Conservation (phyloP, 306 rosid genomes). For the Sindora glabra region DNA sequence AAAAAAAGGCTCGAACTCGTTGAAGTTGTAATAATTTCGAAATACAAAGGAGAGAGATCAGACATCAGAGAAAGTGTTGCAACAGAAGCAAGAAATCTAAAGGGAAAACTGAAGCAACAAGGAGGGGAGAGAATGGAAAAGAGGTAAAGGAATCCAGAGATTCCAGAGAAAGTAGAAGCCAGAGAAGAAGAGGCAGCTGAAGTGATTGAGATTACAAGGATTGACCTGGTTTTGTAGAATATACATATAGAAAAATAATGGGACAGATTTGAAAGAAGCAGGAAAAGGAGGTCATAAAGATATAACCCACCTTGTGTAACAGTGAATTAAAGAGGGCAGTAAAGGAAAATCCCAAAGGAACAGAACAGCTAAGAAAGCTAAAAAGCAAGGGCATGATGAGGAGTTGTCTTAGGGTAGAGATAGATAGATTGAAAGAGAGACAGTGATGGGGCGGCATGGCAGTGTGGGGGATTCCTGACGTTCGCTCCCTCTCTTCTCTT, state of each 20-base stretch:
- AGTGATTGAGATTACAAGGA: neutral
- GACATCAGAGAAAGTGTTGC: too few species aligned
- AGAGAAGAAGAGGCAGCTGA: neutral
- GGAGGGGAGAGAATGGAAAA: too few species aligned
- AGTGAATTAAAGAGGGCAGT: neutral
- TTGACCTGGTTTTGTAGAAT: neutral
- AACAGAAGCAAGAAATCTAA: too few species aligned
- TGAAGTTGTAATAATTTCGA: too few species aligned
- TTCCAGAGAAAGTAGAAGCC: neutral
- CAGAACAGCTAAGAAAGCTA: slow-evolving; percentile 41
- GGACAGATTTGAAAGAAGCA: neutral
- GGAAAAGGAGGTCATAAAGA: slow-evolving; percentile 3
- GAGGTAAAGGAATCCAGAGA: too few species aligned
- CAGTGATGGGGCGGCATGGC: slow-evolving; percentile 51
- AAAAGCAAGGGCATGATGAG: slow-evolving; percentile 12
- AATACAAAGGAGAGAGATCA: too few species aligned
- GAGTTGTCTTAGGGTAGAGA: slow-evolving; percentile 38
- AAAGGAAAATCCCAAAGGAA: slow-evolving; percentile 8
- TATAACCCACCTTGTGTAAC: slow-evolving; percentile 8
- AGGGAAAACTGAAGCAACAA: too few species aligned
- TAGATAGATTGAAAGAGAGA: slow-evolving; percentile 2
- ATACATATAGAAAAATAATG: neutral
- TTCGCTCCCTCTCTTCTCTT: too few species aligned
- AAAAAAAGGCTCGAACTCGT: too few species aligned
- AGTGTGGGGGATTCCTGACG: slow-evolving; percentile 18